A percentile compares a stretch with the other conserved stretches of the same genome.
Evolutionary conservation across 441 rosid genomes (phyloP).

Genomic region (Bruguiera hainesii): DNA sequence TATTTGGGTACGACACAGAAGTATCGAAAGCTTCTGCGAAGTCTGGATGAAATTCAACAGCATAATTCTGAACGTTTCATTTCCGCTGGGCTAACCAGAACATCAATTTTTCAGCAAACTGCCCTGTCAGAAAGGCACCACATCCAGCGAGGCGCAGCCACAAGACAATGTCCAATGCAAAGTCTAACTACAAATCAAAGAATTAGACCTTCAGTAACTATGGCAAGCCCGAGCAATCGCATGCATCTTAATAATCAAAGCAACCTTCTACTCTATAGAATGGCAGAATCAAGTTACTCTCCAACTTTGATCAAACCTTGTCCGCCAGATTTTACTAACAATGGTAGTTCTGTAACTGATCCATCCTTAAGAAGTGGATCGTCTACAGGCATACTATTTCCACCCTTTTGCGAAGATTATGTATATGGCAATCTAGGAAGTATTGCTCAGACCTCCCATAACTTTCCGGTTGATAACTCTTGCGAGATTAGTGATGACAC

Average conservation of each 20-base stretch:
- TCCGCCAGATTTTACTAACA: background rate
- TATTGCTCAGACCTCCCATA: conserved; percentile 11
- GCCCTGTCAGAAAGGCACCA: background rate
- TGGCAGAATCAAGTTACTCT: conserved; percentile 5
- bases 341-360: background rate
- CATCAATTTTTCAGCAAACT: conserved; percentile 7
- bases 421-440: background rate
- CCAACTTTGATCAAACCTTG: background rate
- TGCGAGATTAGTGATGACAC: conserved; percentile 2
- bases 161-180: conserved; percentile 6
- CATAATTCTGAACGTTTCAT: background rate
- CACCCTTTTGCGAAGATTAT: conserved; percentile 8
- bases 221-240: background rate
- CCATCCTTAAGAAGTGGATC: conserved; percentile 1
- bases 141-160: background rate
- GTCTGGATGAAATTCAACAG: background rate
- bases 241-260: conserved; percentile 2
- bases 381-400: background rate
- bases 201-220: background rate
- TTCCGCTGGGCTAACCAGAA: background rate
- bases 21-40: conserved; percentile 27
- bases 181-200: background rate
- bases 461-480: conserved; percentile 1
- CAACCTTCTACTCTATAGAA: background rate
- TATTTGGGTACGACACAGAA: conserved; percentile 17